Percentiles rank a stretch among this genome's conserved stretches.
phyloP scores from a whole-genome alignment of 768 basidiomycete genomes.

The Russula foetens region DNA sequence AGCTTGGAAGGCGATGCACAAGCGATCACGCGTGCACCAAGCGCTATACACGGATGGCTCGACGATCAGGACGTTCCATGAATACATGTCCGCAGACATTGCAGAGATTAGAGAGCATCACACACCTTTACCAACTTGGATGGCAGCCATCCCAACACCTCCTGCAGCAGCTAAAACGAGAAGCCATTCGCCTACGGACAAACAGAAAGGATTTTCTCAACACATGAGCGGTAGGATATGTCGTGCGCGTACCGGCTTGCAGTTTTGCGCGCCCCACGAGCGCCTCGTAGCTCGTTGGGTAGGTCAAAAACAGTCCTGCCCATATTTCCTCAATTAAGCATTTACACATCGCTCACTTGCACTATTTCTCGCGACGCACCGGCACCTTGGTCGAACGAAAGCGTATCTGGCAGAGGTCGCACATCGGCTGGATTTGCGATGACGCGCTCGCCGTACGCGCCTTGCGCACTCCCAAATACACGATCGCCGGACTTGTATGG shows the following conservation, averaged over 20 bases:
- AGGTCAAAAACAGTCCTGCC: constrained; percentile 74
- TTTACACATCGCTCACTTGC: background rate
- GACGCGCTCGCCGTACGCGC: constrained; percentile 73
- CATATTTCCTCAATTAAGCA: background rate
- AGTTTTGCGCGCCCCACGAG: constrained; percentile 78
- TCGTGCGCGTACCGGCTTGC: constrained; percentile 49
- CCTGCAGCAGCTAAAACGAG: constrained; percentile 95
- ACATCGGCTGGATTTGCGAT: constrained; percentile 44
- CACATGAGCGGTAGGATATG: background rate
- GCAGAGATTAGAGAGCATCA: too few species aligned
- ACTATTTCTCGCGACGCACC: constrained; percentile 34
- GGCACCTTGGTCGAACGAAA: constrained; percentile 83
- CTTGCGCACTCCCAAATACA: constrained; percentile 79
- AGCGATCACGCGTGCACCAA: constrained; percentile 93
- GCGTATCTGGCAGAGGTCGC: constrained; percentile 60
- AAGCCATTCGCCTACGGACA: constrained; percentile 71
- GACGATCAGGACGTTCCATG: background rate
- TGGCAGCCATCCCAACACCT: constrained; percentile 86
- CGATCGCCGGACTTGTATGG: constrained; percentile 74
- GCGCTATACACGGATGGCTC: constrained; percentile 35
- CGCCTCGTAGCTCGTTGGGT: constrained; percentile 91
- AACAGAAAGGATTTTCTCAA: background rate
- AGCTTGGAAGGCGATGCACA: constrained; percentile 79
- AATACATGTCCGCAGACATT: too few species aligned
- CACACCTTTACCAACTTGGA: constrained; percentile 87